Evolutionary conservation across 371 early-diverging fungal species (phyloP), one percentile per base, ranked within the genome.

Genomic region (Circinella umbellata): DNA sequence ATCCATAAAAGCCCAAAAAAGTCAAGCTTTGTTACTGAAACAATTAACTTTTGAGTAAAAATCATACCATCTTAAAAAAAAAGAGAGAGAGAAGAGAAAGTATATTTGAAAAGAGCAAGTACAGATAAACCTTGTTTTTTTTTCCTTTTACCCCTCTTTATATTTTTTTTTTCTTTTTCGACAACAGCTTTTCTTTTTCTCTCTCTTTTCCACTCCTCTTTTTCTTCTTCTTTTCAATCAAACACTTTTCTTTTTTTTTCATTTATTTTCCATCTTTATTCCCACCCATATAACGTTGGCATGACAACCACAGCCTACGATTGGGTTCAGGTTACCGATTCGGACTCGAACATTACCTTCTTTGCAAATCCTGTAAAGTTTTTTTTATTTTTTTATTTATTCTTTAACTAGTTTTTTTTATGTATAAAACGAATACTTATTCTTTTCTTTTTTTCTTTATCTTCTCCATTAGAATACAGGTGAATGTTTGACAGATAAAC

Each of bases 291-390:
- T 42, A 37, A 53, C 64, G 34, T 66, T 57, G 35, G 38, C 39
- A 69, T 63, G 46, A 55, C 64, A 14, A 61, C 61, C 48, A 62
- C 48, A 54, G 36, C 48, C 61, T 68, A 64, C 63, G 71, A 70
- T 38, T 74, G 74, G 74, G 64, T 67, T 49, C 67, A 70, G 39
- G 48, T 74, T 6, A 55, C 67, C 55, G 71, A 74, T 70, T 68
- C 74, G 39, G 38, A 36, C 47, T 36, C 74, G 6, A 65, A 62
- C 20, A 68, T 49, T 34, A 63, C 64, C 14, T 74, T 70, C 59
- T 68, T 61, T 46, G 66, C 71, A 35, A 68, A 70, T 47, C 67
- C 68, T 20, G 70, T 70, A 70, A 61, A 65, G 46, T 17, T 14
- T 27, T n/a, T 51, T 14, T n/a, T 51, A 65, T 34, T 17, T 14